A percentile compares a stretch with the other conserved stretches of the same genome.
Evolutionary conservation across 2,329 filamentous ascomycete genomes (phyloP).

Genomic region (Aspergillus brasiliensis): DNA sequence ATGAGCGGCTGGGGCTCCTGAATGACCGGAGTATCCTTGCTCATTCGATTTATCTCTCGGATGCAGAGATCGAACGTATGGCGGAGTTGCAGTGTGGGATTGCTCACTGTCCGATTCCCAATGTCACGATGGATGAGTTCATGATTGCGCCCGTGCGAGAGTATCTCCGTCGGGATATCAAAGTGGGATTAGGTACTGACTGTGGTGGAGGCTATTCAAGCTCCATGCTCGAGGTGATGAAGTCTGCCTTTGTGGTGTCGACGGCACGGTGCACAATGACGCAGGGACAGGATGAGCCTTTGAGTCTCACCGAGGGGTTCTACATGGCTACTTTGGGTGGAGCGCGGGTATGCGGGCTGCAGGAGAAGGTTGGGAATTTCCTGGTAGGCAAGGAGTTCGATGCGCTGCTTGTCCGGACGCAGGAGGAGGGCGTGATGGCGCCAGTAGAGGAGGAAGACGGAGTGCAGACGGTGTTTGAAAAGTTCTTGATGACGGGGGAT

Average conservation of each 20-base stretch:
- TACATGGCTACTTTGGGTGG: conserved; percentile 65
- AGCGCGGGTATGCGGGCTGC: conserved; percentile 60
- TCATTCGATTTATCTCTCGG: conserved; percentile 65
- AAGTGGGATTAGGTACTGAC: conserved; percentile 68
- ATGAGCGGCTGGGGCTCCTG: conserved; percentile 58
- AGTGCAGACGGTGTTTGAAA: conserved; percentile 56
- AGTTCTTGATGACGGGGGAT: conserved; percentile 67
- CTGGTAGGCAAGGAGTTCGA: conserved; percentile 64
- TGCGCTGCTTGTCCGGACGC: conserved; percentile 54
- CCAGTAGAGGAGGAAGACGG: conserved; percentile 56
- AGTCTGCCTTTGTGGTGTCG: conserved; percentile 57
- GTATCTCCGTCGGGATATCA: conserved; percentile 60
- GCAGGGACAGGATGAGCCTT: conserved; percentile 44
- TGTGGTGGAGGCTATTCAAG: conserved; percentile 64
- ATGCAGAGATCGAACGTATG: conserved; percentile 49
- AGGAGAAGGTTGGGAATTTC: conserved; percentile 59
- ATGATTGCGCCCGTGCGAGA: conserved; percentile 62
- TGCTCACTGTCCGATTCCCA: conserved; percentile 66
- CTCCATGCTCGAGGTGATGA: conserved; percentile 52
- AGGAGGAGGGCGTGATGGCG: conserved; percentile 51
- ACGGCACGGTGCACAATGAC: conserved; percentile 39
- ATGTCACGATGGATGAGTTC: conserved; percentile 62
- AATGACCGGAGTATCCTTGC: conserved; percentile 62
- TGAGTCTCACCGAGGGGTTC: conserved; percentile 58
- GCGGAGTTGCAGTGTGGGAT: conserved; percentile 57